Evolutionary conservation across 2,329 filamentous ascomycete species (phyloP).

Genomic region (Fusarium haematococcum): DNA sequence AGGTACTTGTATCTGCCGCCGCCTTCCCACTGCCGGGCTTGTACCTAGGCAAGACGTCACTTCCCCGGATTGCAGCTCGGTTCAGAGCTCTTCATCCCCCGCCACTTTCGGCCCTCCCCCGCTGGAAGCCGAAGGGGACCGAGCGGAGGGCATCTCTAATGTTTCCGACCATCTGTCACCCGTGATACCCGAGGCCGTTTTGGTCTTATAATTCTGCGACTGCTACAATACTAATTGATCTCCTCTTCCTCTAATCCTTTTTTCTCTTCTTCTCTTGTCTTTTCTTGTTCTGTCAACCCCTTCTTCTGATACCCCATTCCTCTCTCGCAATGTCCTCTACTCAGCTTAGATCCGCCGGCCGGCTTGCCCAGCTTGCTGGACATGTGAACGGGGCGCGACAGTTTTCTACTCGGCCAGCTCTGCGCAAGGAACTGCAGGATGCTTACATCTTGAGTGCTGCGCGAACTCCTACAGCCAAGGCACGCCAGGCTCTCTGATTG

Average conservation of each 20-base stretch:
- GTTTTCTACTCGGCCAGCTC: constrained; percentile 59
- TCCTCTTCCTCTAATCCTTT: not conserved
- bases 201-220: not conserved
- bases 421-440: constrained; percentile 80
- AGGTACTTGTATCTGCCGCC: not conserved
- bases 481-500: constrained; percentile 49
- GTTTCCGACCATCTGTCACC: not conserved
- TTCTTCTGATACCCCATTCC: constrained; percentile 17
- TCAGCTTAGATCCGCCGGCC: constrained; percentile 51
- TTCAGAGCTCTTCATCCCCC: constrained; percentile 29
- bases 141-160: constrained; percentile 38
- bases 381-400: constrained; percentile 57
- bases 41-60: constrained; percentile 31
- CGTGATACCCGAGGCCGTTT: constrained; percentile 39
- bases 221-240: constrained; percentile 9
- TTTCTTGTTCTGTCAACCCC: constrained; percentile 7
- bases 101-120: constrained; percentile 45
- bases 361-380: constrained; percentile 51
- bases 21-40: not conserved
- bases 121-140: constrained; percentile 55
- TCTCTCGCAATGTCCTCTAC: constrained; percentile 31
- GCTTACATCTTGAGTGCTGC: constrained; percentile 94
- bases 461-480: constrained; percentile 90
- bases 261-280: not conserved
- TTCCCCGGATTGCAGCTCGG: constrained; percentile 41